phyloP scores from a whole-genome alignment of 768 basidiomycete genomes.

The Mycena albidolilacea region DNA sequence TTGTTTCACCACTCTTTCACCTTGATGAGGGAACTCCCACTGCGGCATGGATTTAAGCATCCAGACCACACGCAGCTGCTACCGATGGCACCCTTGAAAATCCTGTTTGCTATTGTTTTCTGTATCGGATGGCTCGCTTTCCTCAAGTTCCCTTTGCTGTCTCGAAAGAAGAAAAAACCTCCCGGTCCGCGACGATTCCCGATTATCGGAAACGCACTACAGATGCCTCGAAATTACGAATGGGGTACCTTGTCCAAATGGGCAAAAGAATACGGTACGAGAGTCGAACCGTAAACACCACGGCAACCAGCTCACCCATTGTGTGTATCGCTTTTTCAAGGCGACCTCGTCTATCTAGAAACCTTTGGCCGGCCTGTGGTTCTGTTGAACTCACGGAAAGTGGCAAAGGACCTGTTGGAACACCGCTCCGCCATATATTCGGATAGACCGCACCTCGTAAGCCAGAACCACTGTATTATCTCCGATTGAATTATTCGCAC shows the following conservation, averaged over 20 bases:
- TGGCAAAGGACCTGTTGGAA: conserved; percentile 46
- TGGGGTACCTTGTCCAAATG: conserved; percentile 43
- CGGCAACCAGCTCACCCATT: background rate
- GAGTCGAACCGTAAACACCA: background rate
- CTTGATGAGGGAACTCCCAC: background rate
- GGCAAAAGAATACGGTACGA: conserved; percentile 36
- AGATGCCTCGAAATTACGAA: conserved; percentile 28
- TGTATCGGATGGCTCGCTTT: conserved; percentile 6
- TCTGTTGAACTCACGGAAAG: conserved; percentile 45
- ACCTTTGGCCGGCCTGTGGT: conserved; percentile 39
- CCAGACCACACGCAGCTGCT: too few relatives aligned
- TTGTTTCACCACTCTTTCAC: too few relatives aligned
- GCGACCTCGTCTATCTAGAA: conserved; percentile 35
- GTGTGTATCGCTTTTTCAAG: background rate
- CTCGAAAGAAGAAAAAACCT: conserved; percentile 31
- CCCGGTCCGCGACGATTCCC: conserved; percentile 43
- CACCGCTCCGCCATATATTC: conserved; percentile 45
- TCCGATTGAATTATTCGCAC: background rate
- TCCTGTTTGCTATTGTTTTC: background rate
- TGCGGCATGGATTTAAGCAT: background rate
- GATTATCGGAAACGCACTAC: conserved; percentile 42
- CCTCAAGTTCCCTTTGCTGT: background rate
- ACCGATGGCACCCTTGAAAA: background rate
- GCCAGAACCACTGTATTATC: background rate
- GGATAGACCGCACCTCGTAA: conserved; percentile 44